These are phyloP conservation scores for Tilletia walkeri DNA, from an alignment of 1,284 basidiomycete genomes.

Conservation along the genomic window DNA sequence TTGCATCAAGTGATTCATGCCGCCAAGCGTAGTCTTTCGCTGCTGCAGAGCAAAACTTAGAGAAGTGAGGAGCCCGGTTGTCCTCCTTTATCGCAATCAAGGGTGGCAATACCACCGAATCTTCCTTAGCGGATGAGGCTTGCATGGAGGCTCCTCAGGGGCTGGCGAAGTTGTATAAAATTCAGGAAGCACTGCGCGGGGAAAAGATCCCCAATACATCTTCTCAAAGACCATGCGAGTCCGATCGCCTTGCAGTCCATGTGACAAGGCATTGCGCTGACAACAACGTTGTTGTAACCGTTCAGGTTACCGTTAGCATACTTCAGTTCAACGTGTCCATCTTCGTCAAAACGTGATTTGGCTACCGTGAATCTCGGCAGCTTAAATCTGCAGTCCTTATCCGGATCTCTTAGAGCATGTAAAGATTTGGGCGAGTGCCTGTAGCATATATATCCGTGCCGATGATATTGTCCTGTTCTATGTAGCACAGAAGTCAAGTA, in stretches of 20 bases:
- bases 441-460: neutral
- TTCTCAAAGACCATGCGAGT: neutral
- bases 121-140: too few species aligned
- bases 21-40: neutral
- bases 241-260: neutral
- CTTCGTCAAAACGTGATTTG: neutral
- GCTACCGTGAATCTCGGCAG: neutral
- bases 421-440: neutral
- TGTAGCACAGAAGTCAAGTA: neutral
- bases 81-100: too few species aligned
- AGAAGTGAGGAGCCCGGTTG: too few species aligned
- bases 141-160: neutral
- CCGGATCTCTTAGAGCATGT: neutral
- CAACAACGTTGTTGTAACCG: neutral
- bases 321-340: neutral
- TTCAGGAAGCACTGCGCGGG: neutral
- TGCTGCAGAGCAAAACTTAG: neutral
- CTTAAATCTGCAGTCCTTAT: slow-evolving; percentile 1
- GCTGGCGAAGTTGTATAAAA: neutral
- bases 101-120: too few species aligned
- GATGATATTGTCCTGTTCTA: neutral
- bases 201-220: neutral
- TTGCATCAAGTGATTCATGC: neutral
- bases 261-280: neutral
- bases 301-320: neutral